Conservation (phyloP, 352 stramenopile species). For the Pythium scleroteichum region DNA sequence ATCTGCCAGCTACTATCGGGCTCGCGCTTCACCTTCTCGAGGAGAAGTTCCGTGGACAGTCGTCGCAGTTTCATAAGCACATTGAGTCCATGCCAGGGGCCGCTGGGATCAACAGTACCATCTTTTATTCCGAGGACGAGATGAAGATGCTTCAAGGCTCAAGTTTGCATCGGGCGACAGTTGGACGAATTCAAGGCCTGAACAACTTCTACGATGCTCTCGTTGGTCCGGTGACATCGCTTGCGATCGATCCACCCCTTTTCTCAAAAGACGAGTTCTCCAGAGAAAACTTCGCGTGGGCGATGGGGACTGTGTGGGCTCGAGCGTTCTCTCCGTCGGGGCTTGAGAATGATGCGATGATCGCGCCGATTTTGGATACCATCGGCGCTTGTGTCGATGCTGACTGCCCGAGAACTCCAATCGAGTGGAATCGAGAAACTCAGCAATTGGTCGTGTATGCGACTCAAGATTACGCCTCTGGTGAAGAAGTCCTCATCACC, state of each 20-base stretch:
- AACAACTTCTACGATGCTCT: constrained; percentile 31
- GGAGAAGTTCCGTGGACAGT: constrained; percentile 24
- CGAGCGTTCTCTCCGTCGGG: constrained; percentile 21
- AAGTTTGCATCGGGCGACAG: constrained; percentile 24
- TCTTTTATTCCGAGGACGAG: constrained; percentile 30
- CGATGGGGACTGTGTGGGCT: constrained; percentile 33
- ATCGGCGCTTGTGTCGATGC: constrained; percentile 28
- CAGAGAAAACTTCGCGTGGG: constrained; percentile 31
- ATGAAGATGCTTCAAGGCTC: constrained; percentile 26
- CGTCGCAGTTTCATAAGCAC: constrained; percentile 25
- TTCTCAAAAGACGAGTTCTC: constrained; percentile 32
- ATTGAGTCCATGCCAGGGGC: constrained; percentile 20
- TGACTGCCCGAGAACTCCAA: constrained; percentile 11
- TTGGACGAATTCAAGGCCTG: constrained; percentile 15
- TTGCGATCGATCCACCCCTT: constrained; percentile 28
- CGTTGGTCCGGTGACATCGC: constrained; percentile 26
- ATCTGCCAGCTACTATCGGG: constrained; percentile 23
- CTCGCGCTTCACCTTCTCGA: constrained; percentile 32
- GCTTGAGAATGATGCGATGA: constrained; percentile 18
- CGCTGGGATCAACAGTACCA: constrained; percentile 23
- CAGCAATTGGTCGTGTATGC: constrained; percentile 28
- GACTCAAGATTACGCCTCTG: constrained; percentile 22
- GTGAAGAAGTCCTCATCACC: constrained; percentile 28
- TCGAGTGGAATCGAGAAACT: constrained; percentile 18
- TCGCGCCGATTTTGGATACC: constrained; percentile 31